Evolutionary conservation across 2,329 filamentous ascomycete species (phyloP).

Genomic region (Hymenoscyphus occultus): DNA sequence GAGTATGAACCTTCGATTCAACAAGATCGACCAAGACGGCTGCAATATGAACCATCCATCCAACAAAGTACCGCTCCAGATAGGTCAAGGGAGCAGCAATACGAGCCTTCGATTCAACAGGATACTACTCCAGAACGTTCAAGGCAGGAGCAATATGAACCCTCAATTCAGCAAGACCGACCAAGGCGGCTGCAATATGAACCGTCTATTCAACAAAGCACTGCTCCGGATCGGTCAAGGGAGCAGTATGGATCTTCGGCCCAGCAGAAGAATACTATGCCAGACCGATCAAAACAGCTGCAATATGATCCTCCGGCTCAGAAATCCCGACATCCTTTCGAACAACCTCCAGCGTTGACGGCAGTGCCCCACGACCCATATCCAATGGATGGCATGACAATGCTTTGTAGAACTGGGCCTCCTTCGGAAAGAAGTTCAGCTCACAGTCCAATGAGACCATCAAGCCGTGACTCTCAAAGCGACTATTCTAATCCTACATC

Average conservation of each 20-base stretch:
- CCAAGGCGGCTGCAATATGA: neutral
- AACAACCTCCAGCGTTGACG: slow-evolving; percentile 56
- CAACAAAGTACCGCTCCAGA: slow-evolving; percentile 38
- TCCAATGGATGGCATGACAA: slow-evolving; percentile 93
- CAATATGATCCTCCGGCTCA: slow-evolving; percentile 26
- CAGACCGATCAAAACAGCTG: slow-evolving; percentile 26
- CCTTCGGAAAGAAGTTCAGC: slow-evolving; percentile 66
- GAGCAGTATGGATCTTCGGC: slow-evolving; percentile 18
- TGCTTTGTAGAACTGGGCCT: slow-evolving; percentile 81
- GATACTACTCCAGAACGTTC: too few relatives aligned
- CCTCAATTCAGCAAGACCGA: slow-evolving; percentile 22
- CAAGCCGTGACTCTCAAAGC: slow-evolving; percentile 84
- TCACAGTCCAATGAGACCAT: slow-evolving; percentile 68
- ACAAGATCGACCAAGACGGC: too few relatives aligned
- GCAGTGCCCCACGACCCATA: slow-evolving; percentile 88
- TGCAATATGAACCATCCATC: slow-evolving; percentile 22
- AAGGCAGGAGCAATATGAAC: slow-evolving; percentile 19
- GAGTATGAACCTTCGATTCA: too few relatives aligned
- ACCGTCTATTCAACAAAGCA: slow-evolving; percentile 43
- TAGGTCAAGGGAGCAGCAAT: slow-evolving; percentile 21
- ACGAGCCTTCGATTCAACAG: too few relatives aligned
- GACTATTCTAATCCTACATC: slow-evolving; percentile 89
- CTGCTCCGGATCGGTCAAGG: slow-evolving; percentile 24
- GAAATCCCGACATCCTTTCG: slow-evolving; percentile 26
- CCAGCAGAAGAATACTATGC: slow-evolving; percentile 42